Evolutionary conservation across 495 filamentous ascomycete species (phyloP).

Genomic region (Aspergillus baeticus): DNA sequence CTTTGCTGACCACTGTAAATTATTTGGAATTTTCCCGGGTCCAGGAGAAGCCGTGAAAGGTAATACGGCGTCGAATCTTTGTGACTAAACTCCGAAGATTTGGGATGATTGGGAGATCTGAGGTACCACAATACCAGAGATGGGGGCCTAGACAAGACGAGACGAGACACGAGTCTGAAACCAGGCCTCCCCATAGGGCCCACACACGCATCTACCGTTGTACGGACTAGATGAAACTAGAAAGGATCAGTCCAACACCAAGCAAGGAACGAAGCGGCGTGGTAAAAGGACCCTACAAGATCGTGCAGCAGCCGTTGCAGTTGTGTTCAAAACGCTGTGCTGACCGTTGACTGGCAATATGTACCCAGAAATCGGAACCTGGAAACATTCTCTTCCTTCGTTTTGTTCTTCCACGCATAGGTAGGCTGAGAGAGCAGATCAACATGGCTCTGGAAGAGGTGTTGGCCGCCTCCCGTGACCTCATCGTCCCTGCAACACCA

Average conservation of each 20-base stretch:
- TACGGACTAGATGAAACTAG: not conserved
- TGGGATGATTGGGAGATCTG: not conserved
- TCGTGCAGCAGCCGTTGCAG: not conserved
- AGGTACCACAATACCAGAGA: not conserved
- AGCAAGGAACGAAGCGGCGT: not conserved
- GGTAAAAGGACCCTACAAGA: not conserved
- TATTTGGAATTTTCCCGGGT: not conserved
- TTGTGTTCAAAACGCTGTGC: constrained; percentile 2
- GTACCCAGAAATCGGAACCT: not conserved
- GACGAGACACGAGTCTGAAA: not conserved
- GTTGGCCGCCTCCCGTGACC: constrained; percentile 1
- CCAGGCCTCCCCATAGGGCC: not conserved
- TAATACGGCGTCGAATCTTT: not conserved
- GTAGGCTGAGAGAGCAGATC: not conserved
- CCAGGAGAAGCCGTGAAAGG: not conserved
- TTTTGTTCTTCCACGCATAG: not conserved
- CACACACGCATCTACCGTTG: not conserved
- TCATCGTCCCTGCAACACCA: not conserved
- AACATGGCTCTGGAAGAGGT: constrained; percentile 14
- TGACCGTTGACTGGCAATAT: constrained; percentile 1
- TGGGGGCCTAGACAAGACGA: not conserved
- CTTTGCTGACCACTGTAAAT: too few relatives aligned
- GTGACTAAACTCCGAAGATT: constrained; percentile 6
- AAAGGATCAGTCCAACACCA: not conserved
- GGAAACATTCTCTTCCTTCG: not conserved